Evolutionary conservation across 176 grass and related monocot species (phyloP), one percentile per base, ranked within the genome.

Genomic region (Zoysia japonica): DNA sequence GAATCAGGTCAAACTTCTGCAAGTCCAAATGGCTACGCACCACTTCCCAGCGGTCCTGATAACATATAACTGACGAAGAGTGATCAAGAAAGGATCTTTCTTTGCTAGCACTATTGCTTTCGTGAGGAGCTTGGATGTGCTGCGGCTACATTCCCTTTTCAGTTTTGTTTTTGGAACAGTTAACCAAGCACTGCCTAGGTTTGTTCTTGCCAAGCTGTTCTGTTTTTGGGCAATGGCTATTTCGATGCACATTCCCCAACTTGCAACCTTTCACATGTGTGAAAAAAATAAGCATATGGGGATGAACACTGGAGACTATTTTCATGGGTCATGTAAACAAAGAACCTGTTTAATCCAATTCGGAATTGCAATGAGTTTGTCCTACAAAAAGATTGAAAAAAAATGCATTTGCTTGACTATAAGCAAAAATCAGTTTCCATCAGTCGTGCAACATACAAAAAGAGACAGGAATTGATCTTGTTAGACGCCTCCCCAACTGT

Each of bases 401-500:
- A 14, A 2, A 2, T 28, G 28, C 28, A 28, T 28, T 28, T 28
- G 28, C 28, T 28, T 28, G 28, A 28, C 28, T 28, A 28, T 28
- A 28, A 28, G 28, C 28, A 28, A 28, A 28, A 28, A 28, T 28
- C 28, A 28, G 28, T 28, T 28, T 28, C 28, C 28, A 28, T 28
- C 28, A 28, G 28, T 28, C 28, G 28, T 28, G 28, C 28, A 28
- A 28, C 28, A 28, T 28, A 28, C 28, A 28, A 28, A 28, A 28
- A 28, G 28, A 28, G 28, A 28, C 28, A 28, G 28, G 28, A 73
- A 94, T 98, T 74, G 96, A 98, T 75, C 96, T 98, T 78, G 90
- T 98, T 3, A 89, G 94, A 84, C 90, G 84, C 12, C 87, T 98
- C 70, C 96, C 96, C 1, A 88, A 14, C 52, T 94, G 88, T 71